Evolutionary conservation across 2,329 filamentous ascomycete species (phyloP).

Genomic region (Cercospora canescens): DNA sequence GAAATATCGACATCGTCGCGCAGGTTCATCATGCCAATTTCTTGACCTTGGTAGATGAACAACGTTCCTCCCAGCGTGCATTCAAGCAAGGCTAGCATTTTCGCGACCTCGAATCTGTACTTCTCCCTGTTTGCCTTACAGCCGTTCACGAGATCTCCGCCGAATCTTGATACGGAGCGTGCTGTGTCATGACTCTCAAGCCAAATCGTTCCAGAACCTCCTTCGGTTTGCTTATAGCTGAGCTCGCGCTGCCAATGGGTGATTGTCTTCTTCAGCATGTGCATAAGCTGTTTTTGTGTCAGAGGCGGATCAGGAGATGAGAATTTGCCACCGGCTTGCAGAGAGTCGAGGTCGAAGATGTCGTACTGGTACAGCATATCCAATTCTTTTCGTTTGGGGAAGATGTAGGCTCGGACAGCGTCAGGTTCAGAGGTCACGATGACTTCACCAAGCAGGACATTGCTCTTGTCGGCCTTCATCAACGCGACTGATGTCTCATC

Average conservation of each 20-base stretch:
- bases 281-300: slow-evolving; percentile 43
- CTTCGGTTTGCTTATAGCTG: slow-evolving; percentile 46
- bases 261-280: slow-evolving; percentile 52
- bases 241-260: slow-evolving; percentile 62
- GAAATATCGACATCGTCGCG: slow-evolving; percentile 59
- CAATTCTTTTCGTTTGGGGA: slow-evolving; percentile 55
- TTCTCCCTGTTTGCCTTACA: not conserved
- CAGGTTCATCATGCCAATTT: slow-evolving; percentile 65
- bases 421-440: slow-evolving; percentile 46
- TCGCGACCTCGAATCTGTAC: slow-evolving; percentile 52
- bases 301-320: slow-evolving; percentile 49
- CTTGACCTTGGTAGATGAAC: slow-evolving; percentile 67
- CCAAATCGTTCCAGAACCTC: slow-evolving; percentile 65
- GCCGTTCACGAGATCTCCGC: slow-evolving; percentile 48
- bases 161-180: slow-evolving; percentile 58
- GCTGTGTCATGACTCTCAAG: slow-evolving; percentile 67
- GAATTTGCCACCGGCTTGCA: slow-evolving; percentile 45
- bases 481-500: too few species aligned
- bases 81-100: slow-evolving; percentile 60
- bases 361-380: slow-evolving; percentile 75
- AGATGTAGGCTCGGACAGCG: slow-evolving; percentile 54
- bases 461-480: slow-evolving; percentile 20
- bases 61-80: slow-evolving; percentile 60
- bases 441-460: slow-evolving; percentile 52
- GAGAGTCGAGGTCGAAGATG: slow-evolving; percentile 49